Conservation (phyloP, 2,329 filamentous ascomycete species). For the Colletotrichum tanaceti region DNA sequence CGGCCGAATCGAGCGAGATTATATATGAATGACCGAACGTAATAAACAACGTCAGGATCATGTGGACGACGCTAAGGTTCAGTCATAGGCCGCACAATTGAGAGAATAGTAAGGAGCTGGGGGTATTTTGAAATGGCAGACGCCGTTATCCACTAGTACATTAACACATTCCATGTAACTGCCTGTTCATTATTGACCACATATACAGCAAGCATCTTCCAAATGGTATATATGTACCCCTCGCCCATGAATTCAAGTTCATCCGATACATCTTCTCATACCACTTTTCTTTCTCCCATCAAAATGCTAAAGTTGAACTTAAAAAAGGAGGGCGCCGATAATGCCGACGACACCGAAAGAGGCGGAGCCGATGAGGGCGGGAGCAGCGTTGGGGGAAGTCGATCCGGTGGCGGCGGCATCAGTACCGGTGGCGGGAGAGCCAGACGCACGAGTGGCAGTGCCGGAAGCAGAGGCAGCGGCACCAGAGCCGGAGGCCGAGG, state of each 20-base stretch:
- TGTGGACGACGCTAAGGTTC: neutral
- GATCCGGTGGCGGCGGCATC: slow-evolving; percentile 46
- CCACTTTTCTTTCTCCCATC: slow-evolving; percentile 3
- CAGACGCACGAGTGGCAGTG: slow-evolving; percentile 36
- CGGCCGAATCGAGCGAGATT: neutral
- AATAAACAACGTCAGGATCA: too few species aligned
- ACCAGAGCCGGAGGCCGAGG: slow-evolving; percentile 42
- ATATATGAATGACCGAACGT: too few species aligned
- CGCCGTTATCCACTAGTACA: slow-evolving; percentile 7
- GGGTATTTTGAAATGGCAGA: slow-evolving; percentile 9
- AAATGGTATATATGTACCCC: slow-evolving; percentile 35
- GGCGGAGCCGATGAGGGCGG: slow-evolving; percentile 54
- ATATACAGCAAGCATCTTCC: slow-evolving; percentile 23
- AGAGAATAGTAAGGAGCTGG: neutral
- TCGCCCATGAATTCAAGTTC: slow-evolving; percentile 10
- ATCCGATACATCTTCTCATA: neutral
- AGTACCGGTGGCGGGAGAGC: slow-evolving; percentile 43
- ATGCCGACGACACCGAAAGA: slow-evolving; percentile 60
- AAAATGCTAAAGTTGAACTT: slow-evolving; percentile 44
- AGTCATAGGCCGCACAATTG: neutral
- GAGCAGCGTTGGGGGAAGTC: slow-evolving; percentile 48
- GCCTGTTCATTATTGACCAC: slow-evolving; percentile 23
- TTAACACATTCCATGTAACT: slow-evolving; percentile 27
- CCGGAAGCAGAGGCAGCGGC: slow-evolving; percentile 28
- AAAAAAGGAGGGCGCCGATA: slow-evolving; percentile 63